Conservation (phyloP, 2,329 filamentous ascomycete species). For the Epicoccum sorghinum region DNA sequence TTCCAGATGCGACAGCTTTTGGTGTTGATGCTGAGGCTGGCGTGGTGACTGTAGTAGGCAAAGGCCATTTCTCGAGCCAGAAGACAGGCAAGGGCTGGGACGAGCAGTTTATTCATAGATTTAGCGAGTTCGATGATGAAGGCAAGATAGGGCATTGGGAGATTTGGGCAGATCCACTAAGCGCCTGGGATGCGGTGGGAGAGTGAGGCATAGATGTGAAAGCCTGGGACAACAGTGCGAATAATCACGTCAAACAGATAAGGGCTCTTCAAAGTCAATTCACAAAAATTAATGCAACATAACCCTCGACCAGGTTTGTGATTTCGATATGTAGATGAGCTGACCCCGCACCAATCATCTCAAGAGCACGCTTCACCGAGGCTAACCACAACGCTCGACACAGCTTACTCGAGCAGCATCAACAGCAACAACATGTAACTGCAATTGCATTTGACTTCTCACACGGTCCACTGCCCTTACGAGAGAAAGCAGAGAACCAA, state of each 20-base stretch:
- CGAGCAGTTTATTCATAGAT: slow-evolving; percentile 50
- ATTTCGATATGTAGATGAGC: neutral
- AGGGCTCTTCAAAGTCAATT: too few species aligned
- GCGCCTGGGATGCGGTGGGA: slow-evolving; percentile 50
- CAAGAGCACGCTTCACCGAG: slow-evolving; percentile 7
- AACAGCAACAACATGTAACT: neutral
- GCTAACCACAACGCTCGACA: slow-evolving; percentile 15
- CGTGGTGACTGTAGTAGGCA: slow-evolving; percentile 47
- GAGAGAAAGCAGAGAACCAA: neutral
- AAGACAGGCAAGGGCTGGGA: slow-evolving; percentile 51
- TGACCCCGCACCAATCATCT: slow-evolving; percentile 18
- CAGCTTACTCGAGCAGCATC: slow-evolving; percentile 15
- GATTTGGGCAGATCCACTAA: slow-evolving; percentile 53
- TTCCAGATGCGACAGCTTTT: slow-evolving; percentile 41
- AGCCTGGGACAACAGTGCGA: too few species aligned
- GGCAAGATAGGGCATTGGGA: slow-evolving; percentile 52
- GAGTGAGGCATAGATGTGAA: slow-evolving; percentile 11
- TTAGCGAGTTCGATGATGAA: slow-evolving; percentile 49
- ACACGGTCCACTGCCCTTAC: neutral
- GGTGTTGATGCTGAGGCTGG: slow-evolving; percentile 47
- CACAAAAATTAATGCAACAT: neutral
- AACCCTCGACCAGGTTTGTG: neutral
- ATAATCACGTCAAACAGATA: too few species aligned
- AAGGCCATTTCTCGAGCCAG: slow-evolving; percentile 41
- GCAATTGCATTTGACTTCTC: neutral